These are phyloP conservation scores for Hypoxylon sp. DNA, from an alignment of 2,329 filamentous ascomycete genomes.

Conservation along the genomic window DNA sequence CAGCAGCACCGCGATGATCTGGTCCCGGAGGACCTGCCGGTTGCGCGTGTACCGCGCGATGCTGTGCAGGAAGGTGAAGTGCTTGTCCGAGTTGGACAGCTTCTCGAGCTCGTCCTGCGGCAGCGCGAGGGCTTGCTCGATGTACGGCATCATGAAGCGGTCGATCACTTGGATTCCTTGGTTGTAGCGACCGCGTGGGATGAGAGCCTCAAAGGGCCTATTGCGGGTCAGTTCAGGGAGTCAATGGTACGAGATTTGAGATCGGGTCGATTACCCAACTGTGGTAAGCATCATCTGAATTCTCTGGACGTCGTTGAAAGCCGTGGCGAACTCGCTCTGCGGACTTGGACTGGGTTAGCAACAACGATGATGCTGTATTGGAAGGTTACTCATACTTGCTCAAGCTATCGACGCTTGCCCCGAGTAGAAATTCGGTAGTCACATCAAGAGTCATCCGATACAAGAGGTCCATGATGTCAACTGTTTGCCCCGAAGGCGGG, in stretches of 20 bases:
- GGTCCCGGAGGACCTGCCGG: conserved; percentile 75
- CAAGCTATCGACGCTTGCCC: conserved; percentile 64
- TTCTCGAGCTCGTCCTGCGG: conserved; percentile 74
- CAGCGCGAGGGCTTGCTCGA: conserved; percentile 73
- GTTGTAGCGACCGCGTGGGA: conserved; percentile 71
- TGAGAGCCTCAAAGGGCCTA: conserved; percentile 68
- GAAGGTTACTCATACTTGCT: conserved; percentile 50
- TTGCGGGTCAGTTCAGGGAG: conserved; percentile 39
- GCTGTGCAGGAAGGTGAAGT: conserved; percentile 82
- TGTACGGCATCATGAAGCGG: conserved; percentile 76
- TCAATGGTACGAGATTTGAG: not conserved
- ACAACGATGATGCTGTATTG: not conserved
- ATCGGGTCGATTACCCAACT: conserved; percentile 48
- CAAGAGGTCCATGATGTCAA: conserved; percentile 72
- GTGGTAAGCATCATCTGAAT: conserved; percentile 73
- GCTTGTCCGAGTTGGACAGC: conserved; percentile 72
- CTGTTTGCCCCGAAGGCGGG: conserved; percentile 62
- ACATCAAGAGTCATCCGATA: conserved; percentile 75
- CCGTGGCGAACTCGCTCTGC: conserved; percentile 71
- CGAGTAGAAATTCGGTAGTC: conserved; percentile 76
- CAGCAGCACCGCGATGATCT: conserved; percentile 78
- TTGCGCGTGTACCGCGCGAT: conserved; percentile 76
- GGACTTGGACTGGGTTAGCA: conserved; percentile 54
- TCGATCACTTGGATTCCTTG: conserved; percentile 74
- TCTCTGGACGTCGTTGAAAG: conserved; percentile 77